Conservation (phyloP, 78 protist species). For the Paulinella micropora region DNA sequence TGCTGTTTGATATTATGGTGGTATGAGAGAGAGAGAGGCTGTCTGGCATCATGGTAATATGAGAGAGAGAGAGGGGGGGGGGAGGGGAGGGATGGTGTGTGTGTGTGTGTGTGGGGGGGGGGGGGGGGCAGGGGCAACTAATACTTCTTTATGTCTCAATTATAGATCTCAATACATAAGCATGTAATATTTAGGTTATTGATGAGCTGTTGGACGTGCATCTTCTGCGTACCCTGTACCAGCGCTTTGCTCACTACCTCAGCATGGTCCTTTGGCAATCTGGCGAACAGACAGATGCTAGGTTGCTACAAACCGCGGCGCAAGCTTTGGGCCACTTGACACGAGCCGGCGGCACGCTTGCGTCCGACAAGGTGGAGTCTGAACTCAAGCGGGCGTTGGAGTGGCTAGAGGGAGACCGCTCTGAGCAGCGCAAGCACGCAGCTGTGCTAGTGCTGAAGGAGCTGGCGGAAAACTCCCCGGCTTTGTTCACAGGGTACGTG, state of each 20-base stretch:
- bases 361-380: slow-evolving; percentile 45
- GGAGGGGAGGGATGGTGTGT: no score
- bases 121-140: no score
- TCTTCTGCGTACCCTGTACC: neutral
- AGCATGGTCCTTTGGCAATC: slow-evolving; percentile 12
- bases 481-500: slow-evolving; percentile 39
- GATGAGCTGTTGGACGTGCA: neutral
- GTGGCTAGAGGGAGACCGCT: slow-evolving; percentile 32
- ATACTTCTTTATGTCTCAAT: neutral
- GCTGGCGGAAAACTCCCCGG: slow-evolving; percentile 37
- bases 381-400: slow-evolving; percentile 44
- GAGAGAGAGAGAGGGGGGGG: no score
- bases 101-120: no score
- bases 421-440: slow-evolving; percentile 25
- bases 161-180: no score
- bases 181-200: neutral
- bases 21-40: no score
- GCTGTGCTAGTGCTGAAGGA: slow-evolving; percentile 28
- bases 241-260: slow-evolving; percentile 31
- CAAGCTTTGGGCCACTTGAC: slow-evolving; percentile 18
- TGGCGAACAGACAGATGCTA: slow-evolving; percentile 5
- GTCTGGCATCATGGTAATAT: slow-evolving; percentile 8
- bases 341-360: slow-evolving; percentile 23
- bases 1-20: no score
- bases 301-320: slow-evolving; percentile 20